Conservation (phyloP, 192 early-diverging fungal genomes). For the Coemansia sp. region DNA sequence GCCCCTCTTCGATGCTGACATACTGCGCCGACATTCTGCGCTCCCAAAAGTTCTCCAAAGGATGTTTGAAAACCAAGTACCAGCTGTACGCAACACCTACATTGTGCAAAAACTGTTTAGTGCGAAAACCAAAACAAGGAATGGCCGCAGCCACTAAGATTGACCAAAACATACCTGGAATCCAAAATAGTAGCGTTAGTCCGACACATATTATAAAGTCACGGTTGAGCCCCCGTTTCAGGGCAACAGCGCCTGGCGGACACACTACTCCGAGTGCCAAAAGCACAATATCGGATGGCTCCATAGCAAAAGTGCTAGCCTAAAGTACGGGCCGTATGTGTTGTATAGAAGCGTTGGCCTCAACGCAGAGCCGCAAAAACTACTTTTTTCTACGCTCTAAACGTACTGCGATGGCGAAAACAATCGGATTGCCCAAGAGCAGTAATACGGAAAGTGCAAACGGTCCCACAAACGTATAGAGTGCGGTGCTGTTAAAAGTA, state of each 20-base stretch:
- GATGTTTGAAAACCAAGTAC: conserved; percentile 50
- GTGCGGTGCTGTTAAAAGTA: no score
- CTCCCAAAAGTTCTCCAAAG: conserved; percentile 40
- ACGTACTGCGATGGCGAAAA: no score
- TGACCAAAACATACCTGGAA: conserved; percentile 58
- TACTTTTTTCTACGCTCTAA: background rate
- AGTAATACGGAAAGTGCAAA: no score
- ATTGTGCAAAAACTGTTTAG: background rate
- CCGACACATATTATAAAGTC: conserved; percentile 70
- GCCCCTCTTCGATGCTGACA: conserved; percentile 44
- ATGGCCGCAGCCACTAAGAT: background rate
- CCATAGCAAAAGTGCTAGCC: conserved; percentile 16
- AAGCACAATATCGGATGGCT: conserved; percentile 51
- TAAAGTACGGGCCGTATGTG: background rate
- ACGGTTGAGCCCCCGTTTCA: conserved; percentile 62
- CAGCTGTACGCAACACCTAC: conserved; percentile 50
- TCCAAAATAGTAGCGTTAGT: conserved; percentile 67
- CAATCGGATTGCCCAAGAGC: no score
- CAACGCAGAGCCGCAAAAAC: background rate
- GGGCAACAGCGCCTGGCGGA: conserved; percentile 64
- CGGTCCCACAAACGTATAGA: no score
- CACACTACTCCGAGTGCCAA: conserved; percentile 50
- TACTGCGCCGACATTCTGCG: conserved; percentile 24
- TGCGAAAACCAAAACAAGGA: background rate
- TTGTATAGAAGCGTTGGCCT: background rate